Evolutionary conservation across 805 yeast genomes (phyloP).

Genomic region (Cyberlindnera americana): DNA sequence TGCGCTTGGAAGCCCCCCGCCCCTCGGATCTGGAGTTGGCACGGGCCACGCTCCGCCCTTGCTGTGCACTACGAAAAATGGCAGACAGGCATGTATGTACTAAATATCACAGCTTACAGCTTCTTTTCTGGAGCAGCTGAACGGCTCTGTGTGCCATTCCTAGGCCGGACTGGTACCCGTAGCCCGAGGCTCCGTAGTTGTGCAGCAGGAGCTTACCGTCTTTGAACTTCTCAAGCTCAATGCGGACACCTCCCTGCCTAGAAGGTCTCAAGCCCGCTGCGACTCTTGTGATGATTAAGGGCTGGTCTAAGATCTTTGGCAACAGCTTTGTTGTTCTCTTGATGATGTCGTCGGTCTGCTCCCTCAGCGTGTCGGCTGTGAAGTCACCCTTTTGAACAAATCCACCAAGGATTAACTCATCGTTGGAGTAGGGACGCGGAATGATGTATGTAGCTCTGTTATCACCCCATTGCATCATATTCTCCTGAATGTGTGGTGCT

Average conservation of each 20-base stretch:
- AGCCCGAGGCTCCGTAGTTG: slow-evolving; percentile 68
- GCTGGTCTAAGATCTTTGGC: slow-evolving; percentile 46
- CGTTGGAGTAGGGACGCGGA: slow-evolving; percentile 65
- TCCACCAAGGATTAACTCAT: slow-evolving; percentile 73
- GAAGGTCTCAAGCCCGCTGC: slow-evolving; percentile 77
- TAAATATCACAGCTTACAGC: too few species aligned
- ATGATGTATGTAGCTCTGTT: slow-evolving; percentile 64
- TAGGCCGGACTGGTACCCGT: slow-evolving; percentile 65
- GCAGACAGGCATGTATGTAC: too few species aligned
- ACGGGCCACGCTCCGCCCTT: too few species aligned
- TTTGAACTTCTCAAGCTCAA: slow-evolving; percentile 47
- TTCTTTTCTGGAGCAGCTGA: slow-evolving; percentile 22
- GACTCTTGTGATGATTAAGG: slow-evolving; percentile 53
- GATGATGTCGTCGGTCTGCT: slow-evolving; percentile 59
- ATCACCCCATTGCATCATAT: slow-evolving; percentile 57
- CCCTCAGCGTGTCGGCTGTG: slow-evolving; percentile 54
- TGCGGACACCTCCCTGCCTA: slow-evolving; percentile 70
- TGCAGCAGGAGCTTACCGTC: slow-evolving; percentile 52
- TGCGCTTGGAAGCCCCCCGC: too few species aligned
- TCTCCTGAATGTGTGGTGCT: slow-evolving; percentile 65
- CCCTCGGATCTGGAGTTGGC: too few species aligned
- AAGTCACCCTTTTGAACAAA: slow-evolving; percentile 61
- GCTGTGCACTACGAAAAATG: too few species aligned
- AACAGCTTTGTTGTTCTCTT: slow-evolving; percentile 49
- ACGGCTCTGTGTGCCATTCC: slow-evolving; percentile 57